A percentile compares a stretch with the other conserved stretches of the same genome.
Conservation (phyloP, 495 filamentous ascomycete genomes). For the Usnea hakonensis region DNA sequence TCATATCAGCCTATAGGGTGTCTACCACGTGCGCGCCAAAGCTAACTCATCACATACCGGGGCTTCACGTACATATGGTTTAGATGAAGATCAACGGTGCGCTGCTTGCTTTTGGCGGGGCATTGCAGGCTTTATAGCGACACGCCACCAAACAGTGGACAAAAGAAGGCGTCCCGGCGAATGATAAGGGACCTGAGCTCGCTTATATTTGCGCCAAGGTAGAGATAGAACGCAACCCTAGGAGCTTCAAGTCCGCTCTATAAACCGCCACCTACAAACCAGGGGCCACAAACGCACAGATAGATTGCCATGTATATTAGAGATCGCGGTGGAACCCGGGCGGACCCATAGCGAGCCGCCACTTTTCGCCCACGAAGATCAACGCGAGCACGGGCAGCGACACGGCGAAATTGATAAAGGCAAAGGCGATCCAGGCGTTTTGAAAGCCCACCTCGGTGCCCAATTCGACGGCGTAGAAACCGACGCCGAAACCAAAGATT, state of each 20-base stretch:
- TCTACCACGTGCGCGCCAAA: too few relatives aligned
- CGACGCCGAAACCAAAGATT: slow-evolving; percentile 30
- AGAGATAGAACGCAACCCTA: background rate
- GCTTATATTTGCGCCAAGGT: background rate
- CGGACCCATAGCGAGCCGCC: slow-evolving; percentile 7
- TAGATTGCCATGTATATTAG: background rate
- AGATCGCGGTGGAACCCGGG: slow-evolving; percentile 9
- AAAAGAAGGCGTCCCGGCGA: background rate
- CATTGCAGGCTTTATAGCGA: background rate
- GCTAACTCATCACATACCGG: too few relatives aligned
- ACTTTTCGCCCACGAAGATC: slow-evolving; percentile 8
- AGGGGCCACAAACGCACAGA: background rate
- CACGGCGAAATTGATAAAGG: slow-evolving; percentile 14
- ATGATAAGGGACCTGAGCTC: background rate
- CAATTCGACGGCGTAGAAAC: slow-evolving; percentile 26
- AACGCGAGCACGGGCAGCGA: slow-evolving; percentile 17
- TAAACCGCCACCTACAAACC: background rate
- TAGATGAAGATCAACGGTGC: too few relatives aligned
- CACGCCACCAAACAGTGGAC: background rate
- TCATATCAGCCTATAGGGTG: too few relatives aligned
- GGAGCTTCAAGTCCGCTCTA: background rate
- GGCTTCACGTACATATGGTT: too few relatives aligned
- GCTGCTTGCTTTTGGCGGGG: too few relatives aligned
- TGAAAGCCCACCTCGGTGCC: slow-evolving; percentile 18
- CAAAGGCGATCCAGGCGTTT: slow-evolving; percentile 23